Evolutionary conservation across 352 stramenopile species (phyloP), one percentile per base, ranked within the genome.

Genomic region (Phytophthora aleatoria): DNA sequence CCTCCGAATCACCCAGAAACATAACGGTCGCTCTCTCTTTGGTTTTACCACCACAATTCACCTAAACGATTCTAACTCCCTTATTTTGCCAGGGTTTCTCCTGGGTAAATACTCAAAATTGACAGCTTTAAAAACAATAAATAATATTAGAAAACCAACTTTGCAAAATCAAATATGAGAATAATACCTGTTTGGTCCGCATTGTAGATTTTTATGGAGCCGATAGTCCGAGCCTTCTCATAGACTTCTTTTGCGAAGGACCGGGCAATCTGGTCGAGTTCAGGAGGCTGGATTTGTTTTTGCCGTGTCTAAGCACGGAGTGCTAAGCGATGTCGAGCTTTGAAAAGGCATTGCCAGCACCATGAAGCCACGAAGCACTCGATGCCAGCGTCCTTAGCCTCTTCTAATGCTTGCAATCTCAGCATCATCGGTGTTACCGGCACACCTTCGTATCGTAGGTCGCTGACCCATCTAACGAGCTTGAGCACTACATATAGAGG

Each of bases 121-220:
- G 16, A 44, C 50, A 45, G 35, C 50, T 56, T 47, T 2, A 20
- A 47, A 31, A 47, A 26, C 13, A 38, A 56, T 24, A 24, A 20
- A 36, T 5, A 11, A 24, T 3, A 28, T 50, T 33, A 44, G 33
- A 38, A 38, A 38, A 38, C 9, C 35, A 24, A 36, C 3, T 15
- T 31, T 38, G 13, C 15, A 43, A 43, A 20, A 5, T 57, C 10
- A 15, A 38, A 47, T 12, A 31, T 11, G 3, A 45, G 16, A 12
- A n/a, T 36, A 31, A 36, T 47, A 33, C 41, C 53, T 44, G 42
- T 45, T 24, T 60, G 53, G 30, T 52, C 41, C 5, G 53, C 53
- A 9, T 60, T 60, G 16, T 45, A 60, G 9, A 52, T 60, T 13
- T 28, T 39, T 8, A 27, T 60, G 5, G 20, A 41, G 16, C 53